phyloP scores from a whole-genome alignment of 1,284 basidiomycete genomes.

The Ceratobasidium sp. region DNA sequence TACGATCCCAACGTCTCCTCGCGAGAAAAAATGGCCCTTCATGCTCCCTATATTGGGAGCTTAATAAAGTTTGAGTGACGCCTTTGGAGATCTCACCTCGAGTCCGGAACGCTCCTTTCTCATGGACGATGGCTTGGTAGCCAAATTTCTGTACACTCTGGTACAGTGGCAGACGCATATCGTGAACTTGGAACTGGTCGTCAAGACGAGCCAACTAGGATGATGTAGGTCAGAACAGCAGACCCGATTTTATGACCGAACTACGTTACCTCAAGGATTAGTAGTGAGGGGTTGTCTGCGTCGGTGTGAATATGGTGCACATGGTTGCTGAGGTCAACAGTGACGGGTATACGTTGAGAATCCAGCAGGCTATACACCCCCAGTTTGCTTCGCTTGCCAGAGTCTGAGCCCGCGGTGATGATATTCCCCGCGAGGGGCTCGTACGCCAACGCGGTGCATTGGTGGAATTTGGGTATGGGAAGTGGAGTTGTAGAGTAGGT shows the following conservation, averaged over 20 bases:
- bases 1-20: conserved; percentile 35
- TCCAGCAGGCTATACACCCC: conserved; percentile 1
- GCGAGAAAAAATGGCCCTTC: conserved; percentile 14
- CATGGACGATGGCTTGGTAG: conserved; percentile 23
- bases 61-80: background rate
- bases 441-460: conserved; percentile 33
- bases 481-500: background rate
- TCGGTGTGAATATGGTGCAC: conserved; percentile 27
- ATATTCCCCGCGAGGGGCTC: background rate
- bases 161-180: conserved; percentile 27
- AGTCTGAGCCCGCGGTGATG: conserved; percentile 25
- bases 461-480: conserved; percentile 7
- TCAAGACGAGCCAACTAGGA: conserved; percentile 30
- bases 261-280: conserved; percentile 27
- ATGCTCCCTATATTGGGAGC: background rate
- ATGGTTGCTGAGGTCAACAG: conserved; percentile 39
- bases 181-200: conserved; percentile 42
- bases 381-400: conserved; percentile 18
- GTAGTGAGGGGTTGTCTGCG: background rate
- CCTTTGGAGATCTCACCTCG: conserved; percentile 21
- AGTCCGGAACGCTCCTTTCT: conserved; percentile 27
- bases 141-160: conserved; percentile 40
- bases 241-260: background rate
- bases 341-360: conserved; percentile 1
- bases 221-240: background rate